Evolutionary conservation across 1,139 yeast genomes (phyloP).

Genomic region (Yamadazyma spencermartinsiae): DNA sequence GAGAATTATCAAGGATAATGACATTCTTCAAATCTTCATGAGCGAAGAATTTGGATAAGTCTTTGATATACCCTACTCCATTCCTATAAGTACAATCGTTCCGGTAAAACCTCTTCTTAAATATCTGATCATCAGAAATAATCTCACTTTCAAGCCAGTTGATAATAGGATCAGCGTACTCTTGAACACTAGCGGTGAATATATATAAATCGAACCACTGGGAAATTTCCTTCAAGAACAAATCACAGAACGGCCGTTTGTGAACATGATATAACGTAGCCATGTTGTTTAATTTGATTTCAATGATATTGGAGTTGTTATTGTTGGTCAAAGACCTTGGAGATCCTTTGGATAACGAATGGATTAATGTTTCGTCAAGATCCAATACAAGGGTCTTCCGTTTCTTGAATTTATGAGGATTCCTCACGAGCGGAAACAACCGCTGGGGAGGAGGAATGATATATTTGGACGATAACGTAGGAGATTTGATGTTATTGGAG

Average conservation of each 20-base stretch:
- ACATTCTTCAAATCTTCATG: slow-evolving; percentile 69
- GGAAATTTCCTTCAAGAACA: slow-evolving; percentile 72
- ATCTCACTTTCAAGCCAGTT: slow-evolving; percentile 66
- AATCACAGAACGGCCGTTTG: slow-evolving; percentile 89
- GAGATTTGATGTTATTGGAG: slow-evolving; percentile 56
- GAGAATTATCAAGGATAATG: slow-evolving; percentile 87
- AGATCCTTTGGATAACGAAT: slow-evolving; percentile 72
- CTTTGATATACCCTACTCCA: slow-evolving; percentile 89
- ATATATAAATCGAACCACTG: slow-evolving; percentile 89
- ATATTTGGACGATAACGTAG: slow-evolving; percentile 51
- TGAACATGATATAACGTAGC: slow-evolving; percentile 87
- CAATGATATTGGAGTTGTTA: slow-evolving; percentile 71
- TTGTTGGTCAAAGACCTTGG: slow-evolving; percentile 40
- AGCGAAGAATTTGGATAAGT: slow-evolving; percentile 54
- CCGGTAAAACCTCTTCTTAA: slow-evolving; percentile 69
- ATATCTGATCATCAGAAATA: slow-evolving; percentile 26
- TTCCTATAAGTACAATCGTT: slow-evolving; percentile 73
- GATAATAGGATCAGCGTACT: slow-evolving; percentile 96
- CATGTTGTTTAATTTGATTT: slow-evolving; percentile 67
- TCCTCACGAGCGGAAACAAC: slow-evolving; percentile 43
- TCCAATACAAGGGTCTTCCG: slow-evolving; percentile 80
- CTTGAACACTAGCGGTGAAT: slow-evolving; percentile 91
- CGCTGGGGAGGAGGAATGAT: slow-evolving; percentile 51
- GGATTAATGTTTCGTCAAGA: slow-evolving; percentile 91
- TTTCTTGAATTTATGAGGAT: slow-evolving; percentile 36